These are phyloP conservation scores for Piper betle DNA, from an alignment of 164 flowering plant genomes.

Conservation along the genomic window DNA sequence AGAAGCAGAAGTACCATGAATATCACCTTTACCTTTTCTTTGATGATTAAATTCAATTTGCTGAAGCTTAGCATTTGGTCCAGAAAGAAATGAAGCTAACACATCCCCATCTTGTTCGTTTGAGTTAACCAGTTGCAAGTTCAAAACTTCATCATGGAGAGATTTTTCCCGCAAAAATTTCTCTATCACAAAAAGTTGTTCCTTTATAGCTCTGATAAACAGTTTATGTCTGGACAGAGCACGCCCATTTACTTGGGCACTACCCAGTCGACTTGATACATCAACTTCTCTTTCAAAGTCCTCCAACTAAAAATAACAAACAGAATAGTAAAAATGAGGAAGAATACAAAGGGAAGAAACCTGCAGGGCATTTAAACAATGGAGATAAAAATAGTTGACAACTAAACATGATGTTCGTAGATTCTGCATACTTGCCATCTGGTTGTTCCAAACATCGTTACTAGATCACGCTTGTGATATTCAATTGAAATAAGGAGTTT, in stretches of 20 bases:
- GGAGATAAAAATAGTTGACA: not conserved
- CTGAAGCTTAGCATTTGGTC: conserved; percentile 15
- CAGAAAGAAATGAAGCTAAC: conserved; percentile 39
- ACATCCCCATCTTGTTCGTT: conserved; percentile 39
- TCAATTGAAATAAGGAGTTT: conserved; percentile 30
- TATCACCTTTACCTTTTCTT: conserved; percentile 21
- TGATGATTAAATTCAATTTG: conserved; percentile 9
- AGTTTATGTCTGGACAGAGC: conserved; percentile 30
- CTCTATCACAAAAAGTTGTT: conserved; percentile 29
- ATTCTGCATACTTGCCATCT: conserved; percentile 44
- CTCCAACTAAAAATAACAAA: conserved; percentile 27
- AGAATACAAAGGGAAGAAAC: not conserved
- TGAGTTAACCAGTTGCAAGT: conserved; percentile 19
- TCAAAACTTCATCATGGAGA: conserved; percentile 10
- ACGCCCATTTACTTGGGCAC: conserved; percentile 16
- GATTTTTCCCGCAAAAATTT: conserved; percentile 19
- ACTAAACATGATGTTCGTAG: not conserved
- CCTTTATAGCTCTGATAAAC: conserved; percentile 35
- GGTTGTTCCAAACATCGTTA: conserved; percentile 41
- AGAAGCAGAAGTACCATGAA: conserved; percentile 25
- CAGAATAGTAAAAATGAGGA: not conserved
- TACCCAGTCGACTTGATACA: conserved; percentile 15
- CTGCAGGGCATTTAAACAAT: not conserved
- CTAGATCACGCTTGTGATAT: conserved; percentile 41
- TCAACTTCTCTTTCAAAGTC: conserved; percentile 41